A percentile compares a stretch with the other conserved stretches of the same genome.
phyloP scores from a whole-genome alignment of 1,284 basidiomycete genomes.

The Gomphus bonarii region DNA sequence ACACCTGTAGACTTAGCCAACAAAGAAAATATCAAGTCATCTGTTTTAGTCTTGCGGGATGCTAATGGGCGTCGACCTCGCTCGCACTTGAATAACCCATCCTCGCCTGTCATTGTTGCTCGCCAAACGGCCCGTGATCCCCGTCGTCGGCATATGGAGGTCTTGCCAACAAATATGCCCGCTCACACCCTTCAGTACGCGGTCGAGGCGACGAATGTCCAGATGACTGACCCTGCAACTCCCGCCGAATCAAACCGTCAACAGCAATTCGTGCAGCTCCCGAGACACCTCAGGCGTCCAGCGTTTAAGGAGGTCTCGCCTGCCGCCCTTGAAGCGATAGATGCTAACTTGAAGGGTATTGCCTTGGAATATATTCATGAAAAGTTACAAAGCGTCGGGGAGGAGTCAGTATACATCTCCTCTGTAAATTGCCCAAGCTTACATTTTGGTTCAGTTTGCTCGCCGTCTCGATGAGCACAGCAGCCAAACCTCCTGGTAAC shows the following conservation, averaged over 20 bases:
- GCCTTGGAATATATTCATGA: conserved; percentile 4
- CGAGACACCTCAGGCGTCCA: not conserved
- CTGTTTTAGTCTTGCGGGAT: not conserved
- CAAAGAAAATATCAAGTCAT: not conserved
- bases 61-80: not conserved
- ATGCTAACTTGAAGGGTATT: not conserved
- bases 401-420: not conserved
- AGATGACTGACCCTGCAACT: not conserved
- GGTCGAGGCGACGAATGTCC: not conserved
- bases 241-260: not conserved
- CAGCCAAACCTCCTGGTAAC: conserved; percentile 17
- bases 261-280: not conserved
- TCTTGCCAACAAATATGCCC: not conserved
- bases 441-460: not conserved
- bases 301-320: not conserved
- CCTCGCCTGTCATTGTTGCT: not conserved
- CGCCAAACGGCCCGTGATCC: conserved; percentile 4
- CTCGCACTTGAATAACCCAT: not conserved
- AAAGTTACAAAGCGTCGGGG: not conserved
- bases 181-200: not conserved
- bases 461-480: conserved; percentile 2
- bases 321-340: not conserved
- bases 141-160: not conserved
- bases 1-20: not conserved
- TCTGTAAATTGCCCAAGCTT: not conserved